Base-by-base conservation (phyloP, 1,139 yeast species). In the Scheffersomyces quercinus region DNA sequence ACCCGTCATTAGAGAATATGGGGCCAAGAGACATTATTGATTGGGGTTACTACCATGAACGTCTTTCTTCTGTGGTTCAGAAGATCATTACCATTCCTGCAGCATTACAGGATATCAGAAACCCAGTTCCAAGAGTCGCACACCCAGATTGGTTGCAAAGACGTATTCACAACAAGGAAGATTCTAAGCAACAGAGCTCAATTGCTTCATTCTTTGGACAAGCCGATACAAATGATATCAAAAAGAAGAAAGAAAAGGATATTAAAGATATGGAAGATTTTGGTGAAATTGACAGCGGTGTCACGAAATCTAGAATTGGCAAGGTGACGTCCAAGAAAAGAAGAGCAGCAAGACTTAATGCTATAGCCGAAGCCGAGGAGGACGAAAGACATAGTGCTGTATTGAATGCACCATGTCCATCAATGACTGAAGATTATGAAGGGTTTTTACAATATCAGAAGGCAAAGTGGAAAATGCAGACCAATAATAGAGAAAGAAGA, bases 11-110 rank as follows among this genome's bases (percentile, higher is more conserved):
- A 36, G 86, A 81, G n/a, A 81, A 84, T 41, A 88, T 88, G 59
- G 97, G 93, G 62, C 96, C 97, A 5, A 77, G 98, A 55, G 79
- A 81, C 30, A 87, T 95, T 39, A 78, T 95, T 50, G 99, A 95
- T 64, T 95, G 99, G 99, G 81, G 72, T 13, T 95, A 95, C 60
- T 95, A 95, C 60, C 77, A 85, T 52, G 97, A 90, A 56, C 81
- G 99, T 56, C 75, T 95, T 36, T 95, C 95, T 0, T 89, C 97
- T 2, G 96, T 91, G 10, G 83, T 95, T 35, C 97, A 91, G 63
- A 95, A 95, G 64, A 89, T 95, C 56, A 89, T 95, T 51, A 87
- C 97, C 0, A 93, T 95, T 54, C 99, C 99, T 3, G 99, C 99
- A 7, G 99, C 98, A 6, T 72, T 91, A 46, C 99, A 95, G 68